A percentile compares a stretch with the other conserved stretches of the same genome.
Conservation (phyloP, 2,329 filamentous ascomycete species). For the Fusarium domesticum region DNA sequence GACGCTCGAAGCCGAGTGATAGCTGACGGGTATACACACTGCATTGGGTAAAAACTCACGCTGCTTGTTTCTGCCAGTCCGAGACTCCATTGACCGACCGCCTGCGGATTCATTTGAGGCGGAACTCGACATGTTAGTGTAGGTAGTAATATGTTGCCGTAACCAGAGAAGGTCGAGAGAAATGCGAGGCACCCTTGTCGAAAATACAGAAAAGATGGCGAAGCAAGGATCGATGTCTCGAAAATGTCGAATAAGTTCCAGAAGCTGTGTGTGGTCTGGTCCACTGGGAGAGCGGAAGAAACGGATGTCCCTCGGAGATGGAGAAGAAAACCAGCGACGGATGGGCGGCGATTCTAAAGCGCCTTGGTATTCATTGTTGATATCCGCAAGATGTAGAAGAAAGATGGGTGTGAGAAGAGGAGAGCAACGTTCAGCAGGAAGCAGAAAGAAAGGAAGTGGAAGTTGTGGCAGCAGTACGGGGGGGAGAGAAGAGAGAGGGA, state of each 20-base stretch:
- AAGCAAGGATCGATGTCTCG: conserved; percentile 1
- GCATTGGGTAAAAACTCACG: conserved; percentile 55
- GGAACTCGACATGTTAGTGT: conserved; percentile 36
- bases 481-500: too few relatives aligned
- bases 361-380: conserved; percentile 28
- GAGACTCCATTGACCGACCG: conserved; percentile 65
- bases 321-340: conserved; percentile 29
- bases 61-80: conserved; percentile 75
- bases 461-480: conserved; percentile 16
- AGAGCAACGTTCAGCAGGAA: conserved; percentile 4
- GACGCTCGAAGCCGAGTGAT: conserved; percentile 1
- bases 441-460: conserved; percentile 8
- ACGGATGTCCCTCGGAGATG: conserved; percentile 25
- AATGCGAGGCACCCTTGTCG: conserved; percentile 8
- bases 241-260: conserved; percentile 12
- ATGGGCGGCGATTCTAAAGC: conserved; percentile 25
- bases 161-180: conserved; percentile 8
- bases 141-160: conserved; percentile 12
- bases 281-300: conserved; percentile 23
- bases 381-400: not conserved
- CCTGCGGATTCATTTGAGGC: conserved; percentile 35
- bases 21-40: conserved; percentile 6
- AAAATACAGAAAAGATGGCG: conserved; percentile 4
- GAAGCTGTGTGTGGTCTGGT: conserved; percentile 11
- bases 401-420: conserved; percentile 3